phyloP scores from a whole-genome alignment of 2,329 filamentous ascomycete species.

The Xylariaceae sp. region DNA sequence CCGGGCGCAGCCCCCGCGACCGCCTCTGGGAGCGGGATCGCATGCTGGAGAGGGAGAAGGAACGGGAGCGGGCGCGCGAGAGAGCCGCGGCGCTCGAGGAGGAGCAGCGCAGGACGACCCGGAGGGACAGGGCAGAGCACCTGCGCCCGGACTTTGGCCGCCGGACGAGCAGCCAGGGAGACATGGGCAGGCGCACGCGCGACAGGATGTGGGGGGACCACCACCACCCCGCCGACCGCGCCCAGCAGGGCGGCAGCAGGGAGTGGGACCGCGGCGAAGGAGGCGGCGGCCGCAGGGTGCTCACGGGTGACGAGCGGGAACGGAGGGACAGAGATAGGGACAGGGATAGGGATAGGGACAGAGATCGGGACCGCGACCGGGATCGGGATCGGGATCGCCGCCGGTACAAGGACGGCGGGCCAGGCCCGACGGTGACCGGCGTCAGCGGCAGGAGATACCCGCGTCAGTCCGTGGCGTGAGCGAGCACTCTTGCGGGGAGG shows the following conservation, averaged over 20 bases:
- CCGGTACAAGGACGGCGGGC: slow-evolving; percentile 16
- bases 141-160: slow-evolving; percentile 18
- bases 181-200: slow-evolving; percentile 19
- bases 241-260: slow-evolving; percentile 16
- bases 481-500: too few relatives aligned
- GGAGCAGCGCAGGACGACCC: slow-evolving; percentile 18
- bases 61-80: slow-evolving; percentile 18
- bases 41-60: slow-evolving; percentile 13
- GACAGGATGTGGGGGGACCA: slow-evolving; percentile 19
- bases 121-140: slow-evolving; percentile 18
- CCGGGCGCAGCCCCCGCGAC: slow-evolving; percentile 21
- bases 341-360: slow-evolving; percentile 12
- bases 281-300: slow-evolving; percentile 24
- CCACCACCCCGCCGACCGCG: slow-evolving; percentile 17
- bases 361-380: slow-evolving; percentile 3
- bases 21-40: slow-evolving; percentile 16
- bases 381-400: too few relatives aligned
- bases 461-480: too few relatives aligned
- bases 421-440: slow-evolving; percentile 14
- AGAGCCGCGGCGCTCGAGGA: slow-evolving; percentile 12
- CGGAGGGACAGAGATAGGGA: slow-evolving; percentile 8
- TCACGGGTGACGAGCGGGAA: slow-evolving; percentile 22
- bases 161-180: slow-evolving; percentile 24
- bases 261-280: slow-evolving; percentile 26
- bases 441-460: slow-evolving; percentile 23